These are phyloP conservation scores for Piromyces sp. DNA, from an alignment of 192 early-diverging fungal genomes.

Conservation along the genomic window DNA sequence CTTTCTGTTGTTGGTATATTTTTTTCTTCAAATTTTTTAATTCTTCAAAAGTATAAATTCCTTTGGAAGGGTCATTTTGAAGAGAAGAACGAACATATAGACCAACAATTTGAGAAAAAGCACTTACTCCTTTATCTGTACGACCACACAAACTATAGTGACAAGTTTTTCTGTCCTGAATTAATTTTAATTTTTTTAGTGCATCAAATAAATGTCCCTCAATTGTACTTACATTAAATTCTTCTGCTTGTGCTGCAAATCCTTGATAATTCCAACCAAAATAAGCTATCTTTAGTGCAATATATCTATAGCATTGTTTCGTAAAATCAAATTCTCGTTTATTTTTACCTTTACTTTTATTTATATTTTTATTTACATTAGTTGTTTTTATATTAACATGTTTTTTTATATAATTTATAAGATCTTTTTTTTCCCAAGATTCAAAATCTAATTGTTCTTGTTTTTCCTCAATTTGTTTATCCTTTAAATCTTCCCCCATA, in stretches of 20 bases:
- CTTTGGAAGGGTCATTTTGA: not conserved
- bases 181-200: slow-evolving; percentile 53
- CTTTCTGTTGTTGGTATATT: not conserved
- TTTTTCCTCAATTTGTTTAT: not conserved
- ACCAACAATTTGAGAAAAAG: slow-evolving; percentile 70
- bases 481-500: too few species aligned
- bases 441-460: not conserved
- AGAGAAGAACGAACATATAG: slow-evolving; percentile 47
- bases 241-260: slow-evolving; percentile 51
- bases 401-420: not conserved
- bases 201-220: slow-evolving; percentile 77
- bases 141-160: slow-evolving; percentile 8
- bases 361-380: not conserved
- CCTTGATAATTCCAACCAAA: slow-evolving; percentile 82
- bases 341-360: not conserved
- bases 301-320: slow-evolving; percentile 50
- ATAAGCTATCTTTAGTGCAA: slow-evolving; percentile 79
- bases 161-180: slow-evolving; percentile 21
- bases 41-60: not conserved
- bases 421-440: not conserved
- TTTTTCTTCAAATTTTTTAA: not conserved
- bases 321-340: slow-evolving; percentile 49
- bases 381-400: not conserved
- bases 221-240: slow-evolving; percentile 22
- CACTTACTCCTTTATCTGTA: slow-evolving; percentile 71